Percentiles rank a stretch among this genome's conserved stretches.
phyloP scores from a whole-genome alignment of 306 rosid species.

The Sesbania bispinosa region DNA sequence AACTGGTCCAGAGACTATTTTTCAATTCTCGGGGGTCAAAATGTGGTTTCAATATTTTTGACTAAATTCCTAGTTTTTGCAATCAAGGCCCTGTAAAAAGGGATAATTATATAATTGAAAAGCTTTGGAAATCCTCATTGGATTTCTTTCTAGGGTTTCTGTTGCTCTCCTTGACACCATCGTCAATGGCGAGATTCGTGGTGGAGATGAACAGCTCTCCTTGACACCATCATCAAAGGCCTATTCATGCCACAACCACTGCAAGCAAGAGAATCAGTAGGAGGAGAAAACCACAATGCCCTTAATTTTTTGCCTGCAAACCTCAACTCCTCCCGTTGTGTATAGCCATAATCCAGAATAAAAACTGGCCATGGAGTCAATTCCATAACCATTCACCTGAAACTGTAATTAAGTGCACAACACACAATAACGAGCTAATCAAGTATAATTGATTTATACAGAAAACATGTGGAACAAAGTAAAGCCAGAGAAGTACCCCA shows the following conservation, averaged over 20 bases:
- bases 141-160: no score
- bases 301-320: constrained; percentile 82
- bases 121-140: no score
- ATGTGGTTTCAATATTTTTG: no score
- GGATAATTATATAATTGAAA: no score
- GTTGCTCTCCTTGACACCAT: no score
- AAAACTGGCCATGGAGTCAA: constrained; percentile 70
- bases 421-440: not conserved
- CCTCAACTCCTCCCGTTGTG: constrained; percentile 58
- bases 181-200: no score
- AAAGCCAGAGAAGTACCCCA: constrained; percentile 59
- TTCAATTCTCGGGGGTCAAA: no score
- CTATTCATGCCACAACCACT: constrained; percentile 59
- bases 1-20: no score
- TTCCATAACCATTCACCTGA: constrained; percentile 87
- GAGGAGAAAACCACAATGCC: constrained; percentile 97
- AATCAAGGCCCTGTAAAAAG: no score
- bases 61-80: no score
- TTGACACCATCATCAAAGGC: no score
- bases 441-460: not conserved
- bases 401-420: constrained; percentile 37
- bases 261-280: constrained; percentile 33
- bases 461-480: not conserved
- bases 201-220: no score
- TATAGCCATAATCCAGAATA: constrained; percentile 87